Evolutionary conservation across 2,329 filamentous ascomycete genomes (phyloP), one percentile per base, ranked within the genome.

Genomic region (Neurospora crassa): DNA sequence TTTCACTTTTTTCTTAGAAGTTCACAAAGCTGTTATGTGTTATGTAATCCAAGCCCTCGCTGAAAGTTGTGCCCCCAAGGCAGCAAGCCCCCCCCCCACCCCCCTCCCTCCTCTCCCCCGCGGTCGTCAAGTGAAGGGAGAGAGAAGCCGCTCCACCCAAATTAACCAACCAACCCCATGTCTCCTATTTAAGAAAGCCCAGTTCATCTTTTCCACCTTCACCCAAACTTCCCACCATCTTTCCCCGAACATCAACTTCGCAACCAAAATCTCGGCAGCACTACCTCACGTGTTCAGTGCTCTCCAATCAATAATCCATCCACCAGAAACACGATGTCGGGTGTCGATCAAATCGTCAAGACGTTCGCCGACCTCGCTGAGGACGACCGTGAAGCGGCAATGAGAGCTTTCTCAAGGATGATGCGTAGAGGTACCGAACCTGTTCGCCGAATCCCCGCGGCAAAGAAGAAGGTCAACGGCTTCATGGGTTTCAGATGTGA

Each of bases 401-500:
- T 72, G 53, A 71, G 45, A 34, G 69, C 43, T 16, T 59, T 72
- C 34, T 69, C 69, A 24, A 40, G 14, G 14, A 72, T 72, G 69
- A 72, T 72, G 71, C 67, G n/a, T n/a, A n/a, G n/a, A n/a, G n/a
- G 70, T 16, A 42, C 43, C 14, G 70, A 69, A 43, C 40, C 40
- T 42, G 37, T 45, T 29, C 37, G 12, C 40, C 40, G 45, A 69
- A 18, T 16, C 40, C 71, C 72, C n/a, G 47, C 71, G 5, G 68
- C 69, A 47, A 75, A 76, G 40, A 76, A 76, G 67, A 74, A 75
- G 42, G 74, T 78, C 34, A 78, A 78, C 67, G 76, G 74, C 7
- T 78, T 77, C 68, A 77, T 78, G 71, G 76, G 74, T 24, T 78
- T 74, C 59, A 73, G 76, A 41, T 71, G 76, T 78, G 45, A 73